phyloP scores from a whole-genome alignment of 805 yeast species.

The Pichia membranifaciens region DNA sequence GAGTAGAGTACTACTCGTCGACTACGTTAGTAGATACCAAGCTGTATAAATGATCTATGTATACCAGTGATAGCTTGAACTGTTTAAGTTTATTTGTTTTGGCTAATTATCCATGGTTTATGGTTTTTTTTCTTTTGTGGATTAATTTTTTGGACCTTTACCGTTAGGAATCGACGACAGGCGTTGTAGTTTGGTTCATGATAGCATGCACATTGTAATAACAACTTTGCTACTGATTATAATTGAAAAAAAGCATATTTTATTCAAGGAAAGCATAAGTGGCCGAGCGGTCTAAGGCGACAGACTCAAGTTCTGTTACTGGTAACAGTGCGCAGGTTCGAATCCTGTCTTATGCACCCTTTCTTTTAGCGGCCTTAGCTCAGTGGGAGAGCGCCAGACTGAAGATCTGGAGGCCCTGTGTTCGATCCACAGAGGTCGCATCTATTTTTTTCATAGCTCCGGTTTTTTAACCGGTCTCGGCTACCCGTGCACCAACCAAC shows the following conservation, averaged over 20 bases:
- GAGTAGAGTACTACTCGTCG: constrained; percentile 13
- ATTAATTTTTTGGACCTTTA: no score
- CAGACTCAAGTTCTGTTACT: constrained; percentile 20
- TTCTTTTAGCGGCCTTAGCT: constrained; percentile 13
- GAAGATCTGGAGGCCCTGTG: constrained; percentile 23
- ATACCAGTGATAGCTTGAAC: no score
- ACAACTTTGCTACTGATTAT: no score
- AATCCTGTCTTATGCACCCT: constrained; percentile 16
- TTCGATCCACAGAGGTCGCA: constrained; percentile 21
- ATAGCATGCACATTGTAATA: no score
- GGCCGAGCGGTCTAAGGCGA: constrained; percentile 20
- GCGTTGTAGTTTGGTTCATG: no score
- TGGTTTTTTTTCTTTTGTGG: no score
- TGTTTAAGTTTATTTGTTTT: no score
- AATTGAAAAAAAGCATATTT: no score
- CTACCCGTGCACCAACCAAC: constrained; percentile 2
- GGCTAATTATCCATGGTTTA: no score
- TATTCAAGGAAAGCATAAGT: constrained; percentile 9
- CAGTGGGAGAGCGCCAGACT: constrained; percentile 23
- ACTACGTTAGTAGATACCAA: constrained; percentile 4
- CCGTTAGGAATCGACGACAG: no score
- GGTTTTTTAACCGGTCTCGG: background rate
- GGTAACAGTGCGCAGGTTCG: constrained; percentile 19
- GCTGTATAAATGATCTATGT: no score
- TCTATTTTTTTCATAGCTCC: background rate